These are phyloP conservation scores for Starmerella scarabaei DNA, from an alignment of 805 yeast genomes.

Conservation along the genomic window DNA sequence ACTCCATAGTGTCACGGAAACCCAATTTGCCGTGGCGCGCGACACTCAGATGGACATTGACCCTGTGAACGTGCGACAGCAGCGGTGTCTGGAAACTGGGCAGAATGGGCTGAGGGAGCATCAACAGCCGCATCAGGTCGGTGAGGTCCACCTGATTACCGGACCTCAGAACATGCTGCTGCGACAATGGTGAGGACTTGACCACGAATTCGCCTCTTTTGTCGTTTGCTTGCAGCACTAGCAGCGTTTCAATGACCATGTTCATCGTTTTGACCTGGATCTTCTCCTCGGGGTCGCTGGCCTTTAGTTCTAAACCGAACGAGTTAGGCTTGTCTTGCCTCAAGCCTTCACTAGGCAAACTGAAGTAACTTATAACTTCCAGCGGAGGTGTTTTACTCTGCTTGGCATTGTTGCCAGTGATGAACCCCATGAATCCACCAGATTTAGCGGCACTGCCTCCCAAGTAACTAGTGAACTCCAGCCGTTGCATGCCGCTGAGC, in stretches of 20 bases:
- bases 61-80: constrained; percentile 1
- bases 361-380: constrained; percentile 3
- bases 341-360: constrained; percentile 3
- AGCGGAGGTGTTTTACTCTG: constrained; percentile 4
- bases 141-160: constrained; percentile 5
- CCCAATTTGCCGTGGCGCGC: not conserved
- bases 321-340: constrained; percentile 3
- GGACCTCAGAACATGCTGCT: constrained; percentile 3
- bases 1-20: constrained; percentile 1
- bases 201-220: not conserved
- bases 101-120: not conserved
- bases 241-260: constrained; percentile 4
- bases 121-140: not conserved
- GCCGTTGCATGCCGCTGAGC: not conserved
- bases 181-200: constrained; percentile 3
- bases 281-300: constrained; percentile 2
- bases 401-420: constrained; percentile 1
- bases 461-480: constrained; percentile 2
- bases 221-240: constrained; percentile 1
- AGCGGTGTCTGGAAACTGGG: constrained; percentile 7
- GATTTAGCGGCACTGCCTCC: constrained; percentile 1
- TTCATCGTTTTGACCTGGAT: constrained; percentile 3
- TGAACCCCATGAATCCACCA: not conserved
- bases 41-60: not conserved
- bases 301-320: constrained; percentile 1